Base-by-base conservation (phyloP, 352 stramenopile species). In the Peronospora destructor region DNA sequence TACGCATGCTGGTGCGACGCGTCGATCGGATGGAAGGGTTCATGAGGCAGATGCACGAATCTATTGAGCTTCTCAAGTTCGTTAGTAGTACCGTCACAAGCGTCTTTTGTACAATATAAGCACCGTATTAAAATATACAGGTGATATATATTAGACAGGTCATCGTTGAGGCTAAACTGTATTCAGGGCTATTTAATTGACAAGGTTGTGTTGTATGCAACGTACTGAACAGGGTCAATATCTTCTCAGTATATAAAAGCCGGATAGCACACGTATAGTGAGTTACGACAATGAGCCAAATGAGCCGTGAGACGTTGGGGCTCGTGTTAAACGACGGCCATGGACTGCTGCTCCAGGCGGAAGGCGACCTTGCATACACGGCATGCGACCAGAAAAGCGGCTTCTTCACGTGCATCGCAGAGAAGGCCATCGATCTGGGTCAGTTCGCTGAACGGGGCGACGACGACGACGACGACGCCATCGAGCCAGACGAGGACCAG, bases 321-420 rank as follows among this genome's bases (percentile, higher is more conserved):
- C 39, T 87, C 28, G 65, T 88, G 54, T 59, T 91, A 36, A 91
- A 82, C 50, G 79, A 91, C 65, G 76, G 71, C 47, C 71, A 88
- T 50, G 79, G 79, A 16, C 64, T 91, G 13, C 69, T 76, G 52
- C 64, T 91, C 28, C 71, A 82, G 53, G 79, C 75, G 13, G 61
- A 83, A 34, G 79, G 79, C 9, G 73, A 87, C 47, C 66, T 91
- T 21, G 45, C 59, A 59, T 76, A 78, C 50, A 53, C 71, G 25
- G 57, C 68, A 14, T 45, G 41, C n/a, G 53, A 74, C 33, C 58
- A 73, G 37, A 70, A 78, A 49, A 83, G 59, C 45, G 76, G 79
- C n/a, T 91, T 91, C 66, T 91, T 88, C 55, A 72, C 76, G 30
- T 75, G 68, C 35, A 85, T 91, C 54, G 71, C 64, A 2, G 68